phyloP scores from a whole-genome alignment of 2,329 filamentous ascomycete species.

The Arthroderma uncinatum region DNA sequence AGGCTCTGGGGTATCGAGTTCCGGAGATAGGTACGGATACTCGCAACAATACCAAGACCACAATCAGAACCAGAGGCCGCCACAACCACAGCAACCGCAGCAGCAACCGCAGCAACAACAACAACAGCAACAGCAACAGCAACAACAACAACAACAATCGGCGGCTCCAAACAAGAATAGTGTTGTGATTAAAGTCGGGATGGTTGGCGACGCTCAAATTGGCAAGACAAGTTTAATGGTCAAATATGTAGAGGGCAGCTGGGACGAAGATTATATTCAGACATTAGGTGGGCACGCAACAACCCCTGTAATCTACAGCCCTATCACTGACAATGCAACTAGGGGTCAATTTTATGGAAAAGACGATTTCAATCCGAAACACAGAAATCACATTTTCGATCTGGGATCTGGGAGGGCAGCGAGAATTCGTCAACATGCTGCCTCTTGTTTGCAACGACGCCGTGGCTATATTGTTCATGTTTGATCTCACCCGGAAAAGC shows the following conservation, averaged over 20 bases:
- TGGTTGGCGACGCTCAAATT: constrained; percentile 98
- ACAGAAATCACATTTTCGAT: constrained; percentile 99
- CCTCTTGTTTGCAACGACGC: constrained; percentile 99
- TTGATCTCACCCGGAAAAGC: constrained; percentile 94
- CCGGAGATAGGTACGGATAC: constrained; percentile 35
- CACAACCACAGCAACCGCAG: constrained; percentile 33
- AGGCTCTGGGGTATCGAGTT: constrained; percentile 40
- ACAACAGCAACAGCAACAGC: constrained; percentile 30
- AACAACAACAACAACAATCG: constrained; percentile 30
- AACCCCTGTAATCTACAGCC: background rate
- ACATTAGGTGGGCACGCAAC: constrained; percentile 69
- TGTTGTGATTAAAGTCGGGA: constrained; percentile 98
- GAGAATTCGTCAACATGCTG: constrained; percentile 99
- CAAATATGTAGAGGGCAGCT: constrained; percentile 98
- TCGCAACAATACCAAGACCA: constrained; percentile 43
- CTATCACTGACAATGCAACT: constrained; percentile 6
- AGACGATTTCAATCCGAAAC: constrained; percentile 98
- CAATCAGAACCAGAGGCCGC: constrained; percentile 26
- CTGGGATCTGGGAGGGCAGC: constrained; percentile 95
- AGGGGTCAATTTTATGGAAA: constrained; percentile 99
- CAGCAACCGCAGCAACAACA: constrained; percentile 28
- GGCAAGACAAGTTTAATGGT: constrained; percentile 99
- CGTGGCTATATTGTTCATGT: constrained; percentile 98
- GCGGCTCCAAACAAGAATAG: constrained; percentile 39
- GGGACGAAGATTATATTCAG: constrained; percentile 99